Conservation (phyloP, 1,284 basidiomycete genomes). For the Cystobasidium sp. region DNA sequence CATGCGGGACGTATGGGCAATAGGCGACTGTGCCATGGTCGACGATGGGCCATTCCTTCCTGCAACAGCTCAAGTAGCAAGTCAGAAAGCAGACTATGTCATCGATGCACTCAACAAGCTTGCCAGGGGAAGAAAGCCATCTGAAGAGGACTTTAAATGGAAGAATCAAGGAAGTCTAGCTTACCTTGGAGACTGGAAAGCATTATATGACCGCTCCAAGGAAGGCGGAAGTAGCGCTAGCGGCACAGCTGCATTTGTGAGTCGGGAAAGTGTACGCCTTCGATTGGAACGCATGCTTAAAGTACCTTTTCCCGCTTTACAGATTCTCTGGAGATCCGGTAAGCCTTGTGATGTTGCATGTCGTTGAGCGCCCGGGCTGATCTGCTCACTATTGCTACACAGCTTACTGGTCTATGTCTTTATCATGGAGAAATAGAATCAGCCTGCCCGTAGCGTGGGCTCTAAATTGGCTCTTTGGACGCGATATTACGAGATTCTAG, state of each 20-base stretch:
- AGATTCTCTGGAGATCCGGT: slow-evolving; percentile 66
- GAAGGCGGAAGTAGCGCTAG: slow-evolving; percentile 67
- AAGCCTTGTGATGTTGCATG: no score
- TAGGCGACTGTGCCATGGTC: slow-evolving; percentile 76
- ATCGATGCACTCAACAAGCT: slow-evolving; percentile 51
- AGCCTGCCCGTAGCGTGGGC: slow-evolving; percentile 54
- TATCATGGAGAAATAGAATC: slow-evolving; percentile 29
- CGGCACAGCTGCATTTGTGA: slow-evolving; percentile 58
- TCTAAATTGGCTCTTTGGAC: slow-evolving; percentile 69
- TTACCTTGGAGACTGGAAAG: slow-evolving; percentile 74
- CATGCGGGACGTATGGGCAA: slow-evolving; percentile 52
- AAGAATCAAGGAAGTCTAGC: slow-evolving; percentile 75
- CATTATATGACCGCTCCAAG: slow-evolving; percentile 69
- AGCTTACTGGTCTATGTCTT: slow-evolving; percentile 67
- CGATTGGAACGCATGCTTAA: not conserved
- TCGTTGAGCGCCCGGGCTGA: no score
- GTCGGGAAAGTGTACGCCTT: not conserved
- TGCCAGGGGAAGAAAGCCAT: slow-evolving; percentile 27
- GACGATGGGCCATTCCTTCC: slow-evolving; percentile 55
- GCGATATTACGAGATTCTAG: slow-evolving; percentile 76
- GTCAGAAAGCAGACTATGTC: slow-evolving; percentile 54
- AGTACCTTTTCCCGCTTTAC: slow-evolving; percentile 63
- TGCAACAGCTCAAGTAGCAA: slow-evolving; percentile 57
- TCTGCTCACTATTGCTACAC: no score
- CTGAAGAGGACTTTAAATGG: slow-evolving; percentile 66